Evolutionary conservation across 768 basidiomycete genomes (phyloP).

Genomic region (Tephrocybe sp.): DNA sequence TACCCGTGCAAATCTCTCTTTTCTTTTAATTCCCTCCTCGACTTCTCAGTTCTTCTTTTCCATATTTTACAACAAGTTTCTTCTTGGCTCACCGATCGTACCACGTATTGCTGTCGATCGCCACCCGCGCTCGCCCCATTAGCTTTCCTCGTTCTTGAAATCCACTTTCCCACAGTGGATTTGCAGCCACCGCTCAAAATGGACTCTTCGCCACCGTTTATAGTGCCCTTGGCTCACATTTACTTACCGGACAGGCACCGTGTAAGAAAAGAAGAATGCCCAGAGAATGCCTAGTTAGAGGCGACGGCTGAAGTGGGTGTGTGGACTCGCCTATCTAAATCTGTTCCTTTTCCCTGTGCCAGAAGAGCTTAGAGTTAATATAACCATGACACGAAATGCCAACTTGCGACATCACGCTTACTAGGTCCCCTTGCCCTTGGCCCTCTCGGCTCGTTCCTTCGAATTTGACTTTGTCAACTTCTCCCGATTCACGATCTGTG

Average conservation of each 20-base stretch:
- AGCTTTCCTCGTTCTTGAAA: neutral
- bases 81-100: constrained; percentile 2
- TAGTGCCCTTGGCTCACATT: neutral
- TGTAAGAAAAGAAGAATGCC: neutral
- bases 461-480: constrained; percentile 1
- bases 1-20: constrained; percentile 1
- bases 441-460: constrained; percentile 3
- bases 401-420: neutral
- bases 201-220: neutral
- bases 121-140: constrained; percentile 5
- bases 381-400: constrained; percentile 12
- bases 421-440: neutral
- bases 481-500: constrained; percentile 8
- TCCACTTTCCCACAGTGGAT: neutral
- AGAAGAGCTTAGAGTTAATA: constrained; percentile 8
- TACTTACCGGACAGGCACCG: constrained; percentile 2
- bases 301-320: neutral
- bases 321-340: neutral
- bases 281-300: neutral
- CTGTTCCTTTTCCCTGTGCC: neutral
- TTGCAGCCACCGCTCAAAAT: constrained; percentile 2
- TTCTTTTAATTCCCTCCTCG: neutral
- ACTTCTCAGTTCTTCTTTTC: neutral
- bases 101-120: constrained; percentile 11
- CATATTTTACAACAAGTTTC: neutral